Evolutionary conservation across 2,329 filamentous ascomycete species (phyloP).

Genomic region (Rutstroemia sp.): DNA sequence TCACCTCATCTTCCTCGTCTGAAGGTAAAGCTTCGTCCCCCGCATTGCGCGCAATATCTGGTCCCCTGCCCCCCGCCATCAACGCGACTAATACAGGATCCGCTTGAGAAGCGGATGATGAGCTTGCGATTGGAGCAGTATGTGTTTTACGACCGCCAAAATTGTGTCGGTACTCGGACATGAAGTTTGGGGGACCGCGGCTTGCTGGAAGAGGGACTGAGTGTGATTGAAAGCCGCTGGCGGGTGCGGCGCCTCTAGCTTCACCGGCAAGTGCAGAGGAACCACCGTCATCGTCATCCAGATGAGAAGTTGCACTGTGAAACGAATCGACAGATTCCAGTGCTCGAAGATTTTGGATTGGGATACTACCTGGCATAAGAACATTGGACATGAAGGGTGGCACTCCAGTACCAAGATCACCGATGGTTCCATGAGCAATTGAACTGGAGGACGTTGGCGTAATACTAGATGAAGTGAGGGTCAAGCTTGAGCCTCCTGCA

Average conservation of each 20-base stretch:
- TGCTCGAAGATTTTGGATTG: conserved; percentile 4
- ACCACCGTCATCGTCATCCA: neutral
- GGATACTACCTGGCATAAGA: neutral
- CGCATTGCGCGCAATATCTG: conserved; percentile 55
- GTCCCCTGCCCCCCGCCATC: conserved; percentile 56
- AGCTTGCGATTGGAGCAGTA: neutral
- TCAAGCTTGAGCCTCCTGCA: neutral
- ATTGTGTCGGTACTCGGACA: no score
- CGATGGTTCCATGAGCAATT: neutral
- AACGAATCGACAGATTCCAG: conserved; percentile 11
- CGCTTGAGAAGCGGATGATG: conserved; percentile 40
- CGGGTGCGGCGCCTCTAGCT: neutral
- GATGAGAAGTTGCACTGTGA: conserved; percentile 8
- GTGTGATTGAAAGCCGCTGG: neutral
- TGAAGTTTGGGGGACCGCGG: no score
- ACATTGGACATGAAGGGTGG: neutral
- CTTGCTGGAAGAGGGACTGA: no score
- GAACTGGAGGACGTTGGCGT: neutral
- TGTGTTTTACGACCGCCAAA: no score
- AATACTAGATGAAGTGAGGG: neutral
- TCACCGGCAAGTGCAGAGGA: neutral
- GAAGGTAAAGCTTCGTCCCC: conserved; percentile 45
- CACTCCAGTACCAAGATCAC: neutral
- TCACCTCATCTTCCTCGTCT: conserved; percentile 37
- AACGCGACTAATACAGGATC: conserved; percentile 61